Conservation (phyloP, 1,284 basidiomycete genomes). For the Ganoderma multipileum region DNA sequence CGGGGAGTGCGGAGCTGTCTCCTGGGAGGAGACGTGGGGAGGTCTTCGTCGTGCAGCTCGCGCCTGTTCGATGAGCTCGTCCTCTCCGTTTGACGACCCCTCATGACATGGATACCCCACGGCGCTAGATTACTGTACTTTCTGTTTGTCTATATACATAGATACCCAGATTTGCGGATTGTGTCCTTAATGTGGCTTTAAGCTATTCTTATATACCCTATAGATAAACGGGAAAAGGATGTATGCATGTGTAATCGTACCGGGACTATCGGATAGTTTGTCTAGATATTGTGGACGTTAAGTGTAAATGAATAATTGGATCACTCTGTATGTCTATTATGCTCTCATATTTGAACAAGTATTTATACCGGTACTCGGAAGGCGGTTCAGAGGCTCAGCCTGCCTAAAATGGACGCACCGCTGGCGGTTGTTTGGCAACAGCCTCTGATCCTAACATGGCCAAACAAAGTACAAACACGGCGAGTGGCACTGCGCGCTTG, state of each 20-base stretch:
- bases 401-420: not conserved
- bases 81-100: not conserved
- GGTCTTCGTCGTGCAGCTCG: slow-evolving; percentile 27
- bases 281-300: not conserved
- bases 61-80: slow-evolving; percentile 4
- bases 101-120: not conserved
- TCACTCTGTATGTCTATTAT: not conserved
- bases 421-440: slow-evolving; percentile 9
- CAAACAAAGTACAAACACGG: slow-evolving; percentile 22
- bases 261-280: not conserved
- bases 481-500: not conserved
- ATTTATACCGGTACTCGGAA: not conserved
- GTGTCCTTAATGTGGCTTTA: not conserved
- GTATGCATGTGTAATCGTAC: not conserved
- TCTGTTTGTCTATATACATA: not conserved
- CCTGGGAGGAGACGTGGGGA: slow-evolving; percentile 16
- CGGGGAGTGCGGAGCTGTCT: slow-evolving; percentile 15
- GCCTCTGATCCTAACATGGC: slow-evolving; percentile 7
- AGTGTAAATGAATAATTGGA: not conserved
- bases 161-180: not conserved
- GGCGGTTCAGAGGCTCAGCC: not conserved
- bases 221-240: not conserved
- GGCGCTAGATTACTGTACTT: too few relatives aligned
- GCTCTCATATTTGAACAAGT: not conserved
- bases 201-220: not conserved